These are phyloP conservation scores for Actinidia chinensis DNA, from an alignment of 179 eudicot species.

Conservation along the genomic window DNA sequence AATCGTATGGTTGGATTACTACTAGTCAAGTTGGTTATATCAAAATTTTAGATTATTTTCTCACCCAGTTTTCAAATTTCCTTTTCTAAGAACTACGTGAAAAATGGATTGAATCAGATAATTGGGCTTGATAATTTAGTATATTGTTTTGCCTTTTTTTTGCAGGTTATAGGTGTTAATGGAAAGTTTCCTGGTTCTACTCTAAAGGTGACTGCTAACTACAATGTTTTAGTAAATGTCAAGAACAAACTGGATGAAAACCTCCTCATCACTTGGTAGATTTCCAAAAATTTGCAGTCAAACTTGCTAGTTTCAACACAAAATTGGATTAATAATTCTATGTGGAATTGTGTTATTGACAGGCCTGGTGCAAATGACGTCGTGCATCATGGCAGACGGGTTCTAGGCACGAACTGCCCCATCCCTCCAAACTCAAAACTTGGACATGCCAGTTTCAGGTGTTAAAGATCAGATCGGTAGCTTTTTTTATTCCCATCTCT, in stretches of 20 bases:
- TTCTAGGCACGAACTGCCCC: conserved; percentile 84
- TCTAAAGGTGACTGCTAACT: conserved; percentile 67
- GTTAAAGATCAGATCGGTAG: conserved; percentile 92
- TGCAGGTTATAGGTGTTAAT: conserved; percentile 80
- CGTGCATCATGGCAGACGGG: conserved; percentile 95
- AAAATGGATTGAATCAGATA: no score
- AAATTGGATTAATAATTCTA: no score
- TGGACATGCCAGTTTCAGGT: conserved; percentile 89
- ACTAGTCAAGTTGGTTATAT: no score
- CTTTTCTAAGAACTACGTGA: no score
- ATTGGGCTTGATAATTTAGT: no score
- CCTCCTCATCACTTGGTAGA: conserved; percentile 72
- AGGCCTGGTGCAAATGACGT: conserved; percentile 71
- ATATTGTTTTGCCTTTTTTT: conserved; percentile 10
- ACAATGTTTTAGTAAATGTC: conserved; percentile 66
- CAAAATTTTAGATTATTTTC: no score
- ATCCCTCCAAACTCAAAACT: conserved; percentile 69
- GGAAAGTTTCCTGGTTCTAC: conserved; percentile 71
- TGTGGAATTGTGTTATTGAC: conserved; percentile 21
- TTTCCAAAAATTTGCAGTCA: background rate
- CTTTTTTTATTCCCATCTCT: conserved; percentile 77
- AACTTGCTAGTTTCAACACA: no score
- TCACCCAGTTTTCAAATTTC: no score
- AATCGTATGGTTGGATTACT: no score
- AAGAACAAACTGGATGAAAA: conserved; percentile 71